phyloP scores from a whole-genome alignment of 2,329 filamentous ascomycete genomes.

The Metarhizium robertsii region DNA sequence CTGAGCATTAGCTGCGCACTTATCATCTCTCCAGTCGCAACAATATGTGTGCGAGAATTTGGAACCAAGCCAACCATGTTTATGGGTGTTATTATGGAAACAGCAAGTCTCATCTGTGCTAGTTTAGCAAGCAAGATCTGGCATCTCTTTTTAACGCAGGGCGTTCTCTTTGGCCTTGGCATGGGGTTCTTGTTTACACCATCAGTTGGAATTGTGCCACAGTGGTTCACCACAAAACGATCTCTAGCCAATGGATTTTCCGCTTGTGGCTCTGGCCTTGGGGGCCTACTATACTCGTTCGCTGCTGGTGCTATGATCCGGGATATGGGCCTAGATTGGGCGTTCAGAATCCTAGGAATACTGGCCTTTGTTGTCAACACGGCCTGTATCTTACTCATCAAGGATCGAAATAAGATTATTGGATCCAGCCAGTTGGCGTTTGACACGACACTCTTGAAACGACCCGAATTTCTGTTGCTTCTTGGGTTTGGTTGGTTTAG shows the following conservation, averaged over 20 bases:
- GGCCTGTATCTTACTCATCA: slow-evolving; percentile 52
- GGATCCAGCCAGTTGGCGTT: slow-evolving; percentile 60
- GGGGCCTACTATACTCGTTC: slow-evolving; percentile 62
- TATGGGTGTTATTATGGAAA: slow-evolving; percentile 55
- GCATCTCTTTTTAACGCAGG: slow-evolving; percentile 69
- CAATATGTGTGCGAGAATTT: slow-evolving; percentile 46
- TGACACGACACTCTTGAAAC: slow-evolving; percentile 51
- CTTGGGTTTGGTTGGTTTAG: slow-evolving; percentile 61
- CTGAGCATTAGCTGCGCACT: slow-evolving; percentile 39
- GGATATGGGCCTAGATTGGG: slow-evolving; percentile 54
- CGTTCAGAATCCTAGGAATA: slow-evolving; percentile 56
- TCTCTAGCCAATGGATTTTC: slow-evolving; percentile 61
- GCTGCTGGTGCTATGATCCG: slow-evolving; percentile 60
- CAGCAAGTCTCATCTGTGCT: slow-evolving; percentile 56
- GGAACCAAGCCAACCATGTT: slow-evolving; percentile 58
- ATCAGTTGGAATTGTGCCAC: slow-evolving; percentile 56
- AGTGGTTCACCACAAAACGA: slow-evolving; percentile 63
- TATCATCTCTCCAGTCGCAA: slow-evolving; percentile 59
- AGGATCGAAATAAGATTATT: slow-evolving; percentile 63
- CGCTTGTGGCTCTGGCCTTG: slow-evolving; percentile 62
- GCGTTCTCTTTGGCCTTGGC: slow-evolving; percentile 66
- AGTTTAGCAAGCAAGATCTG: slow-evolving; percentile 61
- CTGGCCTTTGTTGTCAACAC: slow-evolving; percentile 55
- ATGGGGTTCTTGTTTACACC: slow-evolving; percentile 70
- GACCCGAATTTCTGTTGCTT: slow-evolving; percentile 53